Evolutionary conservation across 345 rosid species (phyloP).

Genomic region (Eucalyptus leucophloia): DNA sequence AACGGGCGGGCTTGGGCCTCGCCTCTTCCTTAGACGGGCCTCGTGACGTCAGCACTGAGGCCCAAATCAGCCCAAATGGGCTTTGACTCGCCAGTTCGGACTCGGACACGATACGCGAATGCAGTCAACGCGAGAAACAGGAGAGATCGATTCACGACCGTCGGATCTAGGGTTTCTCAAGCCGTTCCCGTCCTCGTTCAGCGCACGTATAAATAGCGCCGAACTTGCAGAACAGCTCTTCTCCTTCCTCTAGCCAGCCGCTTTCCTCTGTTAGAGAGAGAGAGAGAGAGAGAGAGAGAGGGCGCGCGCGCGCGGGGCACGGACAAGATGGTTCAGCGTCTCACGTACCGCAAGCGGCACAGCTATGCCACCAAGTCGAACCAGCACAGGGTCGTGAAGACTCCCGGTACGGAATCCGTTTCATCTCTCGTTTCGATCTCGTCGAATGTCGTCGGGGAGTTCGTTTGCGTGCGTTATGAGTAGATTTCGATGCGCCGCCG

Average conservation of each 20-base stretch:
- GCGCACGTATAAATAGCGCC: background rate
- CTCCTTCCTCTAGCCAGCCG: background rate
- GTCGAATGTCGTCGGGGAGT: background rate
- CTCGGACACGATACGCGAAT: background rate
- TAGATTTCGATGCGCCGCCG: background rate
- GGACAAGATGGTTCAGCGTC: background rate
- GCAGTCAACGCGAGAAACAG: background rate
- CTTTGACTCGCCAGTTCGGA: background rate
- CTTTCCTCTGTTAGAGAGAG: background rate
- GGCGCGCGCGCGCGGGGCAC: background rate
- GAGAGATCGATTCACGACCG: background rate
- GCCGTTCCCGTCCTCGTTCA: background rate
- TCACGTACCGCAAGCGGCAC: background rate
- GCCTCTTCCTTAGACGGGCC: background rate
- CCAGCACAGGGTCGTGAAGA: background rate
- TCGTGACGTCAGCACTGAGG: background rate
- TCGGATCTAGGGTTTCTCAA: background rate
- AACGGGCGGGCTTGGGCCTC: background rate
- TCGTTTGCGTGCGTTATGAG: background rate
- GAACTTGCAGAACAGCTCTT: rapidly evolving
- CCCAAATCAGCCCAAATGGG: background rate
- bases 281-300: background rate
- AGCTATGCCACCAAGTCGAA: background rate
- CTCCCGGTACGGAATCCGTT: background rate
- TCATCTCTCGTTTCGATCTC: background rate